Evolutionary conservation across 2,329 filamentous ascomycete species (phyloP).

Genomic region (Trichophyton simii): DNA sequence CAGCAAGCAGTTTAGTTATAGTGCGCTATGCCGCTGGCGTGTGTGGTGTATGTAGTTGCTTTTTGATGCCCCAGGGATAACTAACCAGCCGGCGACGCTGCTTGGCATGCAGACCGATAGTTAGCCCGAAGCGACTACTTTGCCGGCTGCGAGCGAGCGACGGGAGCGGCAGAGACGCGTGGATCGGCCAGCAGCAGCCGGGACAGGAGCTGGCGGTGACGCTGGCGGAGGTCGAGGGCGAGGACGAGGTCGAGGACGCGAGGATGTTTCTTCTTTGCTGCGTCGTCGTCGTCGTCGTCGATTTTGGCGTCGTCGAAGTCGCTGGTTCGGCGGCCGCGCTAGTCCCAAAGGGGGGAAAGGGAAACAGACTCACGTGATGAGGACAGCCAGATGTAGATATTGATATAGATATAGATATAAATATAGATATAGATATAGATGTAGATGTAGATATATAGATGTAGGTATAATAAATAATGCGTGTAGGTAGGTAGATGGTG

Average conservation of each 20-base stretch:
- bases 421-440: neutral
- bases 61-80: conserved; percentile 19
- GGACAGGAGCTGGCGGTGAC: no score
- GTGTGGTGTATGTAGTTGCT: conserved; percentile 7
- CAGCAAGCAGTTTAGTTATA: neutral
- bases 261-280: neutral
- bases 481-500: neutral
- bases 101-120: conserved; percentile 18
- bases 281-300: neutral
- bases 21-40: conserved; percentile 10
- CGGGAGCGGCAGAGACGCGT: neutral
- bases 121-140: neutral
- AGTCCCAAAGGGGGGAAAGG: neutral
- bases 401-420: neutral
- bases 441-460: neutral
- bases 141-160: neutral
- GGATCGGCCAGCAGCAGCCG: neutral
- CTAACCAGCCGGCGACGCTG: conserved; percentile 26
- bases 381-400: neutral
- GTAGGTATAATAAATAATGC: neutral
- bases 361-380: neutral
- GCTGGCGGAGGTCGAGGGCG: no score
- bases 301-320: neutral
- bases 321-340: neutral
- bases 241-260: neutral